Evolutionary conservation across 129 eudicot species (phyloP).

Genomic region (Lonicera japonica): DNA sequence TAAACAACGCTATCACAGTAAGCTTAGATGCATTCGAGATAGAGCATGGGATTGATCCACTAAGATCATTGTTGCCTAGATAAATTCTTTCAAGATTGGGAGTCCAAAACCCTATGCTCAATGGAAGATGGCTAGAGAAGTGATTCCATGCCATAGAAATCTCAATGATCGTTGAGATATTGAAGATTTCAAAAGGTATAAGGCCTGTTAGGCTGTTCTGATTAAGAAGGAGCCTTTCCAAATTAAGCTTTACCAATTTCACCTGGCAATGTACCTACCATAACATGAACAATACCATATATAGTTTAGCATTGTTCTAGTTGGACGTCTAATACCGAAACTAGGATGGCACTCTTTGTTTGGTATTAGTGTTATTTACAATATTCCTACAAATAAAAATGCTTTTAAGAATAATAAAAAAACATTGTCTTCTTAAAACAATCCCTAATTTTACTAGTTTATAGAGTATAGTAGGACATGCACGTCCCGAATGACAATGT

Average conservation of each 20-base stretch:
- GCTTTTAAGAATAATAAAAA: no score
- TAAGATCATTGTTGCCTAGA: conserved; percentile 15
- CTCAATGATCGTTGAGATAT: conserved; percentile 26
- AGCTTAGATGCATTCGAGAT: conserved; percentile 36
- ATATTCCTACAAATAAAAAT: no score
- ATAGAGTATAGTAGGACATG: no score
- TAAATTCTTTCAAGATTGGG: conserved; percentile 30
- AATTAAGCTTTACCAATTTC: conserved; percentile 31
- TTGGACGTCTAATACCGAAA: no score
- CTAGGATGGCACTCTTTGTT: no score
- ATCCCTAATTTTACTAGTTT: no score
- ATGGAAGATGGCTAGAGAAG: conserved; percentile 30
- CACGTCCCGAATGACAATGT: no score
- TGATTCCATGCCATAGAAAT: neutral
- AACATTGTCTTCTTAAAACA: no score
- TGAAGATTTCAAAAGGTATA: conserved; percentile 15
- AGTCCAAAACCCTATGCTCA: conserved; percentile 13
- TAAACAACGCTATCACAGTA: conserved; percentile 1
- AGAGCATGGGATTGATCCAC: conserved; percentile 31
- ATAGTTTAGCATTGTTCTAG: no score
- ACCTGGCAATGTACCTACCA: conserved; percentile 17
- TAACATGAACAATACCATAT: neutral
- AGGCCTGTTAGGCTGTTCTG: conserved; percentile 12
- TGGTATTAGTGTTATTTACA: no score
- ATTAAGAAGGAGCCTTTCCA: conserved; percentile 13